These are phyloP conservation scores for Paragyromitra xinjiangensis DNA, from an alignment of 495 filamentous ascomycete species.

Conservation along the genomic window DNA sequence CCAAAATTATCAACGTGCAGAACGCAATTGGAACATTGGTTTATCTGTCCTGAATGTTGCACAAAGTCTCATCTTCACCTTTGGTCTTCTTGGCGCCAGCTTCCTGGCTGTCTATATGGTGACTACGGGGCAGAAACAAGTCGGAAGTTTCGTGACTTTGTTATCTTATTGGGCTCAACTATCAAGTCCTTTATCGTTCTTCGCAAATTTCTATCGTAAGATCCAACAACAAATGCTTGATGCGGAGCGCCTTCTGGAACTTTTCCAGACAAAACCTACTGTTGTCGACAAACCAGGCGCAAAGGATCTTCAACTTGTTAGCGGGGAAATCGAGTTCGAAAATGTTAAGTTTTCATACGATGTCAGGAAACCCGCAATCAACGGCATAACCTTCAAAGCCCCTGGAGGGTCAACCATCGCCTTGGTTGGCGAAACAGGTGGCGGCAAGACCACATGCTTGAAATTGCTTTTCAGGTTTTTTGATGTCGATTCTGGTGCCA, in stretches of 20 bases:
- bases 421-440: constrained; percentile 79
- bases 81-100: constrained; percentile 70
- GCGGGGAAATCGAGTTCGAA: constrained; percentile 71
- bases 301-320: constrained; percentile 64
- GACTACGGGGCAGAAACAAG: constrained; percentile 63
- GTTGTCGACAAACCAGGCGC: constrained; percentile 68
- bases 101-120: constrained; percentile 77
- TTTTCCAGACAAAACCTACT: constrained; percentile 73
- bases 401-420: constrained; percentile 72
- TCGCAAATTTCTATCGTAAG: constrained; percentile 68
- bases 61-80: constrained; percentile 69
- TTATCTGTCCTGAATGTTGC: constrained; percentile 60
- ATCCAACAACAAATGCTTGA: constrained; percentile 72
- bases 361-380: constrained; percentile 70
- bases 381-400: constrained; percentile 70
- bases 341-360: constrained; percentile 77
- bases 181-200: constrained; percentile 68
- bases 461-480: constrained; percentile 77
- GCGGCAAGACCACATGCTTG: constrained; percentile 79
- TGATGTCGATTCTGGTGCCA: constrained; percentile 70
- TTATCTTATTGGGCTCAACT: constrained; percentile 76
- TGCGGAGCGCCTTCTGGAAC: constrained; percentile 74
- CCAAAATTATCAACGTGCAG: constrained; percentile 53
- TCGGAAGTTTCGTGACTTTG: constrained; percentile 77
- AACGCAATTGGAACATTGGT: constrained; percentile 55